phyloP scores from a whole-genome alignment of 2,329 filamentous ascomycete genomes.

The Trichoderma guizhouense region DNA sequence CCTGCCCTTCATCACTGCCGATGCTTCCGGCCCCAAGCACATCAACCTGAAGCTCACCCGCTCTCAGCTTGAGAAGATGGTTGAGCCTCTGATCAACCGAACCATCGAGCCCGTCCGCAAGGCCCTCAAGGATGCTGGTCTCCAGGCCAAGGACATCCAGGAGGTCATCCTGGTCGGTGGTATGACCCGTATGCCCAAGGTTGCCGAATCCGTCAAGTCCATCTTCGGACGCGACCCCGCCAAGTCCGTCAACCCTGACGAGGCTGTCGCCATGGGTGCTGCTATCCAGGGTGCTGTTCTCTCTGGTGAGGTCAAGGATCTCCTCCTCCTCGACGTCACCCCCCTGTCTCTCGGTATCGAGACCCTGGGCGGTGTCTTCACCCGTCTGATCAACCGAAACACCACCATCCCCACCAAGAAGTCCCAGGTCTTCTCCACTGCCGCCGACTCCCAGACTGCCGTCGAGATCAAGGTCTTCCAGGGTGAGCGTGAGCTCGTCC shows the following conservation, averaged over 20 bases:
- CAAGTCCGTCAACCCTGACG: conserved; percentile 98
- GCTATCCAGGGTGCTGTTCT: conserved; percentile 96
- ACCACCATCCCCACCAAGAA: conserved; percentile 99
- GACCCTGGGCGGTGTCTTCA: conserved; percentile 97
- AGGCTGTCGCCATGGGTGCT: conserved; percentile 96
- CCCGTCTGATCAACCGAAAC: conserved; percentile 97
- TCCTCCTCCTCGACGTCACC: conserved; percentile 91
- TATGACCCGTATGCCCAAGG: conserved; percentile 99
- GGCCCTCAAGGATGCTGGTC: conserved; percentile 91
- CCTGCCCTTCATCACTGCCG: conserved; percentile 97
- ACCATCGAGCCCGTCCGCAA: conserved; percentile 93
- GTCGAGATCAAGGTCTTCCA: conserved; percentile 99
- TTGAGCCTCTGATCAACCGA: conserved; percentile 80
- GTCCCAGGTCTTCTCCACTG: conserved; percentile 96
- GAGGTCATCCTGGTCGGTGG: conserved; percentile 97
- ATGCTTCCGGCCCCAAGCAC: conserved; percentile 93
- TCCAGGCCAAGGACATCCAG: conserved; percentile 90
- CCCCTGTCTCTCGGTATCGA: conserved; percentile 97
- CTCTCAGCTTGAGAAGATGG: conserved; percentile 87
- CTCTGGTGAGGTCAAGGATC: conserved; percentile 93
- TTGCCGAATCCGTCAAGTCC: conserved; percentile 89
- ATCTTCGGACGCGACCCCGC: conserved; percentile 95
- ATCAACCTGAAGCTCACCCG: conserved; percentile 95
- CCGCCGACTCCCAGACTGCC: conserved; percentile 95
- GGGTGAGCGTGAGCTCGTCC: conserved; percentile 98